These are phyloP conservation scores for Knufia fluminis DNA, from an alignment of 2,329 filamentous ascomycete genomes.

Conservation along the genomic window DNA sequence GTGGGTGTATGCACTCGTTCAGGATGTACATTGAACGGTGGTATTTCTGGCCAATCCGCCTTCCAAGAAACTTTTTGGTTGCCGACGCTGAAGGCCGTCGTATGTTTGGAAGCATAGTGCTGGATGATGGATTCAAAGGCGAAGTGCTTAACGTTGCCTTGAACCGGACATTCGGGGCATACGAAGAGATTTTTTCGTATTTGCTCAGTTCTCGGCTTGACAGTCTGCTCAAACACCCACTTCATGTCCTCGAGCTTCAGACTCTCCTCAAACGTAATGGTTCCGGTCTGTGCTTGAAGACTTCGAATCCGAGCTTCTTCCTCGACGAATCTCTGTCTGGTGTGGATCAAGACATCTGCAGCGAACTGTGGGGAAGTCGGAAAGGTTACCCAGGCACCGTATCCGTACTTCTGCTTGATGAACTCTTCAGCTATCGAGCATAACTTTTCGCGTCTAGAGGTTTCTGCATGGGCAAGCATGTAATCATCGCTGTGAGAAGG, in stretches of 20 bases:
- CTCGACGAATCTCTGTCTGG: constrained; percentile 58
- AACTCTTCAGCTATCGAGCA: constrained; percentile 60
- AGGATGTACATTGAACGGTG: constrained; percentile 48
- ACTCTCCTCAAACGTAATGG: constrained; percentile 44
- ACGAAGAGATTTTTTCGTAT: constrained; percentile 65
- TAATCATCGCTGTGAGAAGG: constrained; percentile 5
- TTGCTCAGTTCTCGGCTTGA: constrained; percentile 59
- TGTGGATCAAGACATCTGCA: constrained; percentile 58
- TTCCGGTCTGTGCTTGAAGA: constrained; percentile 35
- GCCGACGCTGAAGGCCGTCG: constrained; percentile 57
- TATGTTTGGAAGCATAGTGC: constrained; percentile 77
- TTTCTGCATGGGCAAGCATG: constrained; percentile 36
- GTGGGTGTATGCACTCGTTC: constrained; percentile 3
- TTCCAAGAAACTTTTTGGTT: constrained; percentile 70
- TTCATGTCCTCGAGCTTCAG: constrained; percentile 78
- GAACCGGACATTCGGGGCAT: constrained; percentile 59
- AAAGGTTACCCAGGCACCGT: constrained; percentile 53
- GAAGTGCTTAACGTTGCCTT: constrained; percentile 50
- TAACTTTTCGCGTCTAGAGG: constrained; percentile 56
- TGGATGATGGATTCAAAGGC: constrained; percentile 72
- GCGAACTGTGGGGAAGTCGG: constrained; percentile 61
- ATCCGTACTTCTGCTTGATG: constrained; percentile 56
- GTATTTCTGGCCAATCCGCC: constrained; percentile 66
- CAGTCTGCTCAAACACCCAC: constrained; percentile 69
- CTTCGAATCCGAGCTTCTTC: constrained; percentile 47